These are phyloP conservation scores for Fusarium sarcochroum DNA, from an alignment of 2,329 filamentous ascomycete species.

Conservation along the genomic window DNA sequence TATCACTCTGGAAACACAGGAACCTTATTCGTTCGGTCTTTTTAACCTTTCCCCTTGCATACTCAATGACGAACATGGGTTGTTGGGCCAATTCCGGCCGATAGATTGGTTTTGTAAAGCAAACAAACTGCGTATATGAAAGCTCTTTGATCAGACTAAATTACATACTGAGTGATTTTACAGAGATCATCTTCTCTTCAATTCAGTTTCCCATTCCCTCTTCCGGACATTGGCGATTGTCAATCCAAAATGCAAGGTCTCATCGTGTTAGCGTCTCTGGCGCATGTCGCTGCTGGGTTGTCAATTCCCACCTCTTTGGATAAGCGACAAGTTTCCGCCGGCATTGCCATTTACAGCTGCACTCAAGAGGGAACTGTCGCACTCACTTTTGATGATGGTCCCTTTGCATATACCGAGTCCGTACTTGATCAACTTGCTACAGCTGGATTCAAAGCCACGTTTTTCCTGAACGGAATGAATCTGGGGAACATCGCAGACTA, in stretches of 20 bases:
- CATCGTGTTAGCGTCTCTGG: not conserved
- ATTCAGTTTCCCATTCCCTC: not conserved
- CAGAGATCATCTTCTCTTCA: not conserved
- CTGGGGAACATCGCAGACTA: conserved; percentile 24
- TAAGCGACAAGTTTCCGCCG: conserved; percentile 9
- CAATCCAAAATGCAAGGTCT: conserved; percentile 9
- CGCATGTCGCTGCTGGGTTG: not conserved
- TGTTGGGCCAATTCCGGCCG: conserved; percentile 15
- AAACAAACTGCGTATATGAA: not conserved
- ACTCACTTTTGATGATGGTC: conserved; percentile 31
- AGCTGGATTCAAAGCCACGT: conserved; percentile 15
- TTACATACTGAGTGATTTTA: not conserved
- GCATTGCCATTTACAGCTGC: conserved; percentile 18
- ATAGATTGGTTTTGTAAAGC: no score
- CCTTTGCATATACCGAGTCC: conserved; percentile 16
- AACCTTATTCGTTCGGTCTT: conserved; percentile 8
- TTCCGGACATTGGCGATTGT: accelerated
- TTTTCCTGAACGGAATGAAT: conserved; percentile 22
- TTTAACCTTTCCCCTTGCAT: conserved; percentile 11
- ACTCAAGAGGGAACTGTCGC: conserved; percentile 16
- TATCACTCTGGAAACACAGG: conserved; percentile 29
- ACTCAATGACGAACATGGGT: conserved; percentile 15
- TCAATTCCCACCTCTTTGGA: not conserved
- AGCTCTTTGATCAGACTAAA: no score
- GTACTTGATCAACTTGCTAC: conserved; percentile 27